A percentile compares a stretch with the other conserved stretches of the same genome.
phyloP scores from a whole-genome alignment of 495 filamentous ascomycete genomes.

The Daldinia decipiens region DNA sequence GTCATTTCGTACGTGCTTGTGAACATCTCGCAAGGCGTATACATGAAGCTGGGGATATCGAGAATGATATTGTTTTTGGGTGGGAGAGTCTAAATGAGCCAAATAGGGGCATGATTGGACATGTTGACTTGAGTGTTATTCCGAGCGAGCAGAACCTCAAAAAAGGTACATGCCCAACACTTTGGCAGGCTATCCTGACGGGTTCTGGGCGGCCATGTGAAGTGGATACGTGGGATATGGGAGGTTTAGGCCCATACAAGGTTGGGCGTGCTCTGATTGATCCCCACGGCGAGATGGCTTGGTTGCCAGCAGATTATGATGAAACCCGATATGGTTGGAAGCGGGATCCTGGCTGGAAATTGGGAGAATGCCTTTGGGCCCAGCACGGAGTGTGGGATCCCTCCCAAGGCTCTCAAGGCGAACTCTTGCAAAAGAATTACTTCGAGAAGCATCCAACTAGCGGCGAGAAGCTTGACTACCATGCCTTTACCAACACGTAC shows the following conservation, averaged over 20 bases:
- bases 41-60: constrained; percentile 88
- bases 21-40: constrained; percentile 84
- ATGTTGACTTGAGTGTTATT: constrained; percentile 81
- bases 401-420: constrained; percentile 75
- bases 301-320: constrained; percentile 83
- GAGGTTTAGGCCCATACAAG: constrained; percentile 89
- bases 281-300: constrained; percentile 83
- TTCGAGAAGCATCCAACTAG: constrained; percentile 79
- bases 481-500: constrained; percentile 86
- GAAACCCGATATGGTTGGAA: constrained; percentile 91
- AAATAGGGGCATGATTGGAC: constrained; percentile 87
- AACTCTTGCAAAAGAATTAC: constrained; percentile 84
- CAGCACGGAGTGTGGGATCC: constrained; percentile 97
- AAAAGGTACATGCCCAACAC: constrained; percentile 92
- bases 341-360: constrained; percentile 85
- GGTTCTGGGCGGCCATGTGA: constrained; percentile 92
- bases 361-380: constrained; percentile 95
- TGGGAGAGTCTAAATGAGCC: constrained; percentile 98
- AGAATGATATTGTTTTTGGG: constrained; percentile 88
- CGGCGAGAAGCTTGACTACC: constrained; percentile 77
- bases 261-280: constrained; percentile 85
- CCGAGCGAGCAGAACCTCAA: constrained; percentile 90
- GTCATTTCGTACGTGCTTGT: constrained; percentile 83
- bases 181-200: constrained; percentile 91
- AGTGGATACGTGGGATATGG: constrained; percentile 91